These are phyloP conservation scores for Chrysopogon serrulatus DNA, from an alignment of 176 grass and related monocot species.

Conservation along the genomic window DNA sequence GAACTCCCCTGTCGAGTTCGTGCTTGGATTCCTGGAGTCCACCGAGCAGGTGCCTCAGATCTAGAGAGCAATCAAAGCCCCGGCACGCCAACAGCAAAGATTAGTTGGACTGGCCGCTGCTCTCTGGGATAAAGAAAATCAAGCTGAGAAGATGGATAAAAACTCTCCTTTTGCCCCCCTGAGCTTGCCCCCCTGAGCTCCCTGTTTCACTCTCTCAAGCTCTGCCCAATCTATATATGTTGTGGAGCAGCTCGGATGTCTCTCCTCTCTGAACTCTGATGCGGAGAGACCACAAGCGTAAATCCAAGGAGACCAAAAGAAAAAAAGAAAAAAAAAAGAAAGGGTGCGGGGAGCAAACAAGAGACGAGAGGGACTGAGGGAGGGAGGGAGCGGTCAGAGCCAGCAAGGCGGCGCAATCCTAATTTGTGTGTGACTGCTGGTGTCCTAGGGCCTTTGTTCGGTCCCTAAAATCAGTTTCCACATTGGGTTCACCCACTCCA, in stretches of 20 bases:
- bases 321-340: constrained; percentile 54
- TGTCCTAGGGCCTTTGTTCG: constrained; percentile 16
- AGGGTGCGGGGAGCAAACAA: neutral
- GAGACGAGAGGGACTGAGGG: neutral
- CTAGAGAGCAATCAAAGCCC: constrained; percentile 37
- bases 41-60: constrained; percentile 47
- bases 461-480: constrained; percentile 30
- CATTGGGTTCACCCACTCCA: constrained; percentile 21
- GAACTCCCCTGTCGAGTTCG: constrained; percentile 27
- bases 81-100: constrained; percentile 32
- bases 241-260: constrained; percentile 22
- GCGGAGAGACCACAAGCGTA: constrained; percentile 30
- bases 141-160: constrained; percentile 24
- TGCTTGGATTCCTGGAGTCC: constrained; percentile 52
- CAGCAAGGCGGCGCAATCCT: constrained; percentile 63
- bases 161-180: neutral
- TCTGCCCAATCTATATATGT: constrained; percentile 27
- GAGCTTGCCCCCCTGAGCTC: no score
- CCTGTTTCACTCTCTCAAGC: constrained; percentile 18
- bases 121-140: constrained; percentile 35
- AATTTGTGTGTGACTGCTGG: constrained; percentile 27
- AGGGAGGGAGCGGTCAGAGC: constrained; percentile 15
- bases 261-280: constrained; percentile 11
- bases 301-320: constrained; percentile 51
- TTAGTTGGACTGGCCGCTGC: constrained; percentile 23